Evolutionary conservation across 768 basidiomycete species (phyloP).

Genomic region (Serpula lacrymans): DNA sequence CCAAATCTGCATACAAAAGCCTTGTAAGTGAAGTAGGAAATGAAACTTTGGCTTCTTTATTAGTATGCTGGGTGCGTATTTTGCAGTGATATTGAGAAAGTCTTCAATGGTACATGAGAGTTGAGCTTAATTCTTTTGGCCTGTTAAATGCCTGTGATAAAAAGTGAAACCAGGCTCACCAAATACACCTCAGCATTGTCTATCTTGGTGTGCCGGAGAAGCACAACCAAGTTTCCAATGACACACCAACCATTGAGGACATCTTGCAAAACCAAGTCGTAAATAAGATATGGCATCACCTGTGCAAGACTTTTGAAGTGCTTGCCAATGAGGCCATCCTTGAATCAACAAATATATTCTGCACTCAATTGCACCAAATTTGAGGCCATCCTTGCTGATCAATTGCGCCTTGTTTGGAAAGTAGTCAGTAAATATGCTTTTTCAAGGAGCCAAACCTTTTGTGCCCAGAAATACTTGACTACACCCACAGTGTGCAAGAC

Average conservation of each 20-base stretch:
- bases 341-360: constrained; percentile 26
- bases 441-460: too few relatives aligned
- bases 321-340: constrained; percentile 24
- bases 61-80: constrained; percentile 14
- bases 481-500: too few relatives aligned
- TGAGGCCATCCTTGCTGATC: constrained; percentile 13
- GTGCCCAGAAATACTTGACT: too few relatives aligned
- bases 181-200: constrained; percentile 18
- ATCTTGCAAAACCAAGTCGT: constrained; percentile 12
- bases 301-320: constrained; percentile 16
- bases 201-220: constrained; percentile 31
- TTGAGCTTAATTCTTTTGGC: constrained; percentile 9
- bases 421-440: too few relatives aligned
- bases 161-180: constrained; percentile 12
- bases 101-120: constrained; percentile 15
- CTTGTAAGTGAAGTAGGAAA: constrained; percentile 19
- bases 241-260: constrained; percentile 10
- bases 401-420: too few relatives aligned
- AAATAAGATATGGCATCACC: constrained; percentile 4
- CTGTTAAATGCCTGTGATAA: too few relatives aligned
- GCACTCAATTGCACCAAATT: constrained; percentile 20
- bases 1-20: constrained; percentile 26
- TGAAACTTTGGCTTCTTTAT: constrained; percentile 24
- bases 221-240: constrained; percentile 8
- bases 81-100: constrained; percentile 9